Percentiles rank a stretch among this genome's conserved stretches.
Evolutionary conservation across 768 basidiomycete species (phyloP).

Genomic region (Coprinopsis cinerea): DNA sequence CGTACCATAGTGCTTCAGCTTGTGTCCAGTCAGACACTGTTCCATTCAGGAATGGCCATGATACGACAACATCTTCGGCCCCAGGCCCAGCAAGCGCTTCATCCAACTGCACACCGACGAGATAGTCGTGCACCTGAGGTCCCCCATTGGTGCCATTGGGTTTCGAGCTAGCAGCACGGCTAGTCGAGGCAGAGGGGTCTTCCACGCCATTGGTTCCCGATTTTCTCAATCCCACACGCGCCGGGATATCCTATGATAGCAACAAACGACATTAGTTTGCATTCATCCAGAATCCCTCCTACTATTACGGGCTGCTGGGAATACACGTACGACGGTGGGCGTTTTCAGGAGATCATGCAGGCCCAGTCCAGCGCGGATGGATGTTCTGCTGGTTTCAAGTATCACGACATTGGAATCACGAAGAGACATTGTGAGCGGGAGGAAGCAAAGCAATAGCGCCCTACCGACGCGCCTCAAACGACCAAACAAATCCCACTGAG

Average conservation of each 20-base stretch:
- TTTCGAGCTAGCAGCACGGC: background rate
- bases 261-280: conserved; percentile 5
- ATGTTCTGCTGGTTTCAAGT: conserved; percentile 71
- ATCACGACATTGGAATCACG: conserved; percentile 79
- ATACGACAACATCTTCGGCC: conserved; percentile 67
- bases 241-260: conserved; percentile 58
- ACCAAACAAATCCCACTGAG: background rate
- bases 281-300: conserved; percentile 1
- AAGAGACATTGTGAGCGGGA: conserved; percentile 45
- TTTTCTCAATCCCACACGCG: conserved; percentile 72
- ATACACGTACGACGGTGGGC: conserved; percentile 63
- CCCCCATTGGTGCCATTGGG: conserved; percentile 29
- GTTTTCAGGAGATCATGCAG: conserved; percentile 72
- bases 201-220: conserved; percentile 28
- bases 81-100: conserved; percentile 69
- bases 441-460: background rate
- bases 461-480: background rate
- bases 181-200: conserved; percentile 7
- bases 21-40: conserved; percentile 74
- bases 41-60: conserved; percentile 78
- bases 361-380: conserved; percentile 71
- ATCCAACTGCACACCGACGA: conserved; percentile 76
- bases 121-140: conserved; percentile 67
- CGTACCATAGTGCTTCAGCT: conserved; percentile 86
- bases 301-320: background rate